Evolutionary conservation across 176 grass and related monocot species (phyloP), one percentile per base, ranked within the genome.

Genomic region (Olyra latifolia): DNA sequence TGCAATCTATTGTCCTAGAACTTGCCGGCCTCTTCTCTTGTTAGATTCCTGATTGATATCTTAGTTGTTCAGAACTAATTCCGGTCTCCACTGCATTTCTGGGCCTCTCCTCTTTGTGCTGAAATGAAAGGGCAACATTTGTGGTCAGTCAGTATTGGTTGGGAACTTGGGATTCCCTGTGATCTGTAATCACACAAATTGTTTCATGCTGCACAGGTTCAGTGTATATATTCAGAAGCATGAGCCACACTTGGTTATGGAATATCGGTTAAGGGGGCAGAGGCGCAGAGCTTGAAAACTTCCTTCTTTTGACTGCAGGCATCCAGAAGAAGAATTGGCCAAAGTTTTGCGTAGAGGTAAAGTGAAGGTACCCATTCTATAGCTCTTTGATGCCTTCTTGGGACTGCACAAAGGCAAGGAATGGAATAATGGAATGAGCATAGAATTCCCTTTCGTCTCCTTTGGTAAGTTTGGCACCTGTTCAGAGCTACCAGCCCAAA

Each of bases 401-500:
- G 87, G 87, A 83, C 85, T 82, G 88, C 80, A 82, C 82, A 82
- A 98, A 97, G 76, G 86, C 72, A 89, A 80, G 66, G 84, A 91
- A 90, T 84, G 69, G 84, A 89, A 92, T 83, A 81, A 83, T 83
- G 72, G 89, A 94, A 94, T 85, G 82, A 92, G 94, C 89, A 97
- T 90, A 59, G 83, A 82, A 75, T 97, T 90, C 95, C 65, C 72
- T 82, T 80, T 94, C 94, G 87, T 89, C 89, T 85, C 87, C 95
- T 89, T 79, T 87, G 35, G 81, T 84, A 98, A 94, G 95, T 91
- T 92, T 98, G 88, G 90, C 81, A 94, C 89, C 85, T 86, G 75
- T 82, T 84, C 81, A 91, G 45, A 20, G 56, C 87, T 80, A 78
- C 78, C 65, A 80, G 40, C 69, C 56, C 83, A 86, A 86, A 83